phyloP scores from a whole-genome alignment of 2,329 filamentous ascomycete genomes.

The Pseudocercospora macadamiae region DNA sequence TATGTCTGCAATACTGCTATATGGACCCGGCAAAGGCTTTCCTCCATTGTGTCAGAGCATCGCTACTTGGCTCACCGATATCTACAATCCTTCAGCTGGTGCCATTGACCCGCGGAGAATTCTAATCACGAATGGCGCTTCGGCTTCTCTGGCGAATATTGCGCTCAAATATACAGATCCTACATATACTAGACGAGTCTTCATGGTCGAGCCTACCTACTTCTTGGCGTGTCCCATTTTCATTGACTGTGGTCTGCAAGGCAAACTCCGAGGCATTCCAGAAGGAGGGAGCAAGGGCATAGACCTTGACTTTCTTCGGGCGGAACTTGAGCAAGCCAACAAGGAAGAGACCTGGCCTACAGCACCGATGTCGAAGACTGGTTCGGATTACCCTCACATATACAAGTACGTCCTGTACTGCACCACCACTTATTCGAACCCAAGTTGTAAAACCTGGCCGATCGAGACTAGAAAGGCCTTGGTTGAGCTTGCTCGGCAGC shows the following conservation, averaged over 20 bases:
- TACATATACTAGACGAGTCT: slow-evolving; percentile 70
- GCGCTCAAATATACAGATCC: slow-evolving; percentile 82
- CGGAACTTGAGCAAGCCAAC: slow-evolving; percentile 55
- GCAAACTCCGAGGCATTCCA: slow-evolving; percentile 67
- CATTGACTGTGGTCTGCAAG: slow-evolving; percentile 73
- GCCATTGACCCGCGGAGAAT: slow-evolving; percentile 53
- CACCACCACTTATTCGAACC: slow-evolving; percentile 87
- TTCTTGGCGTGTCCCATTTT: slow-evolving; percentile 80
- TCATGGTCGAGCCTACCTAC: slow-evolving; percentile 81
- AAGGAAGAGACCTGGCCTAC: slow-evolving; percentile 26
- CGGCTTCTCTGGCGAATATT: slow-evolving; percentile 76
- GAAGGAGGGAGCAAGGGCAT: slow-evolving; percentile 74
- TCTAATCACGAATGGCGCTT: slow-evolving; percentile 81
- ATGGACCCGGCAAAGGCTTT: slow-evolving; percentile 17
- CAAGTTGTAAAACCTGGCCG: slow-evolving; percentile 80
- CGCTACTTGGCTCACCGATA: slow-evolving; percentile 11
- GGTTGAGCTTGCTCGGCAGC: slow-evolving; percentile 71
- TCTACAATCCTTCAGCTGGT: slow-evolving; percentile 12
- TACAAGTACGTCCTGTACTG: slow-evolving; percentile 85
- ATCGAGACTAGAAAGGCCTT: slow-evolving; percentile 66
- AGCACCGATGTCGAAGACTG: slow-evolving; percentile 52
- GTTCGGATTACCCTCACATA: slow-evolving; percentile 68
- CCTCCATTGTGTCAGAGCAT: slow-evolving; percentile 14
- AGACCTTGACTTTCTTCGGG: slow-evolving; percentile 64
- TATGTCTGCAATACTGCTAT: slow-evolving; percentile 18